Evolutionary conservation across 345 rosid genomes (phyloP), one percentile per base, ranked within the genome.

Genomic region (Eucalyptus decipiens): DNA sequence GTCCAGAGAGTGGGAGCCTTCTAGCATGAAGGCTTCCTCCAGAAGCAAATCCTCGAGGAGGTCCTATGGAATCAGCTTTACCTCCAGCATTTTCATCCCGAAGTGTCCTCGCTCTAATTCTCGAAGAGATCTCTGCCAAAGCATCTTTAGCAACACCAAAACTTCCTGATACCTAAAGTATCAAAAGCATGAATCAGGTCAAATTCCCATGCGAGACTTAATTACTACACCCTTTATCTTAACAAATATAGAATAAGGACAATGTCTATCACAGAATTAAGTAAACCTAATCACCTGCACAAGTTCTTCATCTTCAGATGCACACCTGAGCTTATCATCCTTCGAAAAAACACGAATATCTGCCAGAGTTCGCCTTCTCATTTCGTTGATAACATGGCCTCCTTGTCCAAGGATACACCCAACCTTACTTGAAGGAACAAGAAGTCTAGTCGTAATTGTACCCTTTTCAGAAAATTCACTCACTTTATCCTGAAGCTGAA

Each of bases 341-440:
- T 93, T 94, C 21, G 94, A 91, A 88, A 89, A 91, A 86, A 94
- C 94, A 88, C 95, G 93, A 87, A 94, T 95, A 49, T 95, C 95
- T 58, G 95, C 97, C 60, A 87, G 92, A 52, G 94, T 94, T 91
- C 94, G 93, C 92, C 94, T 94, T 48, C 95, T 93, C 95, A 95
- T 95, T 90, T 95, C 95, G 89, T 92, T 94, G 87, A 95, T 94
- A 90, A 94, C 91, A 54, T 92, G 91, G 87, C 96, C 96, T 88
- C 96, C 95, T 91, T 94, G 94, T 72, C 97, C 97, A 89, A 94
- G 93, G 83, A 94, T 90, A 89, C 95, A 94, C 50, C 95, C 96
- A 85, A 93, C 93, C 92, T 93, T 93, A 88, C 92, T 92, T 45
- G 97, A 93, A 17, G 95, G 92, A 91, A 95, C 96, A 87, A 94